These are phyloP conservation scores for Cicer bijugum DNA, from an alignment of 306 rosid genomes.

Conservation along the genomic window DNA sequence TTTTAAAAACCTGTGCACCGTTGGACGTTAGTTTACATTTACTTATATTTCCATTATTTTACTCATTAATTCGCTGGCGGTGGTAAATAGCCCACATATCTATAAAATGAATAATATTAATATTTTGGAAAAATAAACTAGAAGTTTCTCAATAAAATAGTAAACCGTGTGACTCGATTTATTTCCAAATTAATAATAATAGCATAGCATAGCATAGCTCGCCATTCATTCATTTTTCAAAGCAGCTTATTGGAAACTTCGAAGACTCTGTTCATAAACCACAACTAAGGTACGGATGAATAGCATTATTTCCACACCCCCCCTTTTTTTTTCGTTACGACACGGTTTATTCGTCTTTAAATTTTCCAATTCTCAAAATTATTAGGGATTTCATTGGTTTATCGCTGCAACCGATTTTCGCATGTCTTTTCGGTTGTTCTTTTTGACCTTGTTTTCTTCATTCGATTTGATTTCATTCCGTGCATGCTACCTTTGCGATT, in stretches of 20 bases:
- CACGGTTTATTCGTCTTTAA: background rate
- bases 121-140: background rate
- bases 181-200: background rate
- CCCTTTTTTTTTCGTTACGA: background rate
- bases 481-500: background rate
- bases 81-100: background rate
- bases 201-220: too few species aligned
- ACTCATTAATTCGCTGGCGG: too few species aligned
- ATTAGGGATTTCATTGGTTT: slow-evolving; percentile 9
- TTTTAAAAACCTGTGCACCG: too few species aligned
- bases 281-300: slow-evolving; percentile 31
- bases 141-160: background rate
- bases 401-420: background rate
- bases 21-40: too few species aligned
- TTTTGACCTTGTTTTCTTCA: background rate
- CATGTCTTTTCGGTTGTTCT: background rate
- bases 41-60: too few species aligned
- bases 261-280: background rate
- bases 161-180: background rate
- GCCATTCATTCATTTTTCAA: background rate
- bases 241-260: background rate
- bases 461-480: background rate
- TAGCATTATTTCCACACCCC: background rate
- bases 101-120: background rate
- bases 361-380: background rate